Evolutionary conservation across 768 basidiomycete species (phyloP).

Genomic region (Russula brevipes): DNA sequence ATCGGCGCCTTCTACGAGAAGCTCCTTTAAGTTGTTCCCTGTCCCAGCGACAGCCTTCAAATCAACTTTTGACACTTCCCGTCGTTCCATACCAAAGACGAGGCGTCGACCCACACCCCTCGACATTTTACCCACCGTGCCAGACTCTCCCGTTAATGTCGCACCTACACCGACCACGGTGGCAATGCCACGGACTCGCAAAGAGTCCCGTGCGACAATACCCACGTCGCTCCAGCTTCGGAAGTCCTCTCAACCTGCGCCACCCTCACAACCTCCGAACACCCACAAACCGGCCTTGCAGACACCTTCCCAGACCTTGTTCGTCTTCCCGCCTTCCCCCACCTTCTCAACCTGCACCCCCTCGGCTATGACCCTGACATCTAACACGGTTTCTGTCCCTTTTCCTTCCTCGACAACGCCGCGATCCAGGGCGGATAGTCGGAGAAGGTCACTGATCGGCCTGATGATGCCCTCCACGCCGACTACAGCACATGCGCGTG

Average conservation of each 20-base stretch:
- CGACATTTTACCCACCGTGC: conserved; percentile 61
- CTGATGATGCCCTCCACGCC: conserved; percentile 63
- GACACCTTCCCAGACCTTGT: conserved; percentile 77
- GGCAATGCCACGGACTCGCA: conserved; percentile 40
- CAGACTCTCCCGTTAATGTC: conserved; percentile 60
- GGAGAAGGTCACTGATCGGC: conserved; percentile 70
- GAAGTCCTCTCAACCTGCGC: conserved; percentile 25
- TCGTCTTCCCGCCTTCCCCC: conserved; percentile 82
- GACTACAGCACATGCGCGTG: conserved; percentile 76
- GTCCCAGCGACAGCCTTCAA: conserved; percentile 47
- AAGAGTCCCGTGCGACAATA: conserved; percentile 48
- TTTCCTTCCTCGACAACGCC: conserved; percentile 62
- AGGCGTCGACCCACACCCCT: conserved; percentile 62
- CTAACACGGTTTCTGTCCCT: conserved; percentile 47
- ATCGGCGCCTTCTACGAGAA: conserved; percentile 20
- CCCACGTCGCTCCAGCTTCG: conserved; percentile 55
- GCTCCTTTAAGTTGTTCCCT: conserved; percentile 27
- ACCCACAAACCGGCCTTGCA: conserved; percentile 29
- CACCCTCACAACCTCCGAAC: conserved; percentile 26
- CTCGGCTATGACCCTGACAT: conserved; percentile 77
- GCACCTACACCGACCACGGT: conserved; percentile 36
- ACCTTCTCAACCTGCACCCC: conserved; percentile 55
- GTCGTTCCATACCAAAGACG: conserved; percentile 35
- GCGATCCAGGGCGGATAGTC: conserved; percentile 58
- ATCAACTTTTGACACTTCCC: conserved; percentile 44